Percentiles rank a stretch among this genome's conserved stretches.
These are phyloP conservation scores for Thielaviopsis populi DNA, from an alignment of 2,329 filamentous ascomycete genomes.

Conservation along the genomic window DNA sequence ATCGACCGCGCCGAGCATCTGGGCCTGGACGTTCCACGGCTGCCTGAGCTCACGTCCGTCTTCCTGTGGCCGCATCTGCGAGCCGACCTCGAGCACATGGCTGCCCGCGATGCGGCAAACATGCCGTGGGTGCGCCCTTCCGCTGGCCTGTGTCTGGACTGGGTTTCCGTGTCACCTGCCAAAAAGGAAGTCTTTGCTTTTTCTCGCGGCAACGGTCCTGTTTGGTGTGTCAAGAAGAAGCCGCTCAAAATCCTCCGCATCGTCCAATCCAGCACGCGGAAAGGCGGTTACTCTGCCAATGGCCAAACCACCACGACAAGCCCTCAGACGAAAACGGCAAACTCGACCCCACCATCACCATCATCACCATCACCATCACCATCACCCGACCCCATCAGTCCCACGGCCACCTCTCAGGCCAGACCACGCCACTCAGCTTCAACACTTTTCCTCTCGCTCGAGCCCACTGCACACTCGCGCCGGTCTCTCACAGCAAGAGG, in stretches of 20 bases:
- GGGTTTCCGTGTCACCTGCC: background rate
- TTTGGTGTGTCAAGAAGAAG: background rate
- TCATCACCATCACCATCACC: too few relatives aligned
- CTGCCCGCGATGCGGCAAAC: background rate
- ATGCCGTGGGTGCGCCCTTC: background rate
- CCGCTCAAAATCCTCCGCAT: background rate
- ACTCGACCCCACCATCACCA: background rate
- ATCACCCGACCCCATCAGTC: background rate
- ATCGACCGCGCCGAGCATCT: background rate
- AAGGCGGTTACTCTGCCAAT: background rate
- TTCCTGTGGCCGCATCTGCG: background rate
- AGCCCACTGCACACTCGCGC: background rate
- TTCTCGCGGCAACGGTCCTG: background rate
- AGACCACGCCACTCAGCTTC: background rate
- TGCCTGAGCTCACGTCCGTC: background rate
- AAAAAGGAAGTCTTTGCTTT: background rate
- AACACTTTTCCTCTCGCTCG: background rate
- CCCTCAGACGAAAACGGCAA: background rate
- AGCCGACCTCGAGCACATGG: background rate
- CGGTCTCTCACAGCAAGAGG: background rate
- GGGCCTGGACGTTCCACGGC: background rate
- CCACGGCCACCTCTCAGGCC: background rate
- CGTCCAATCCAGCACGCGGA: background rate
- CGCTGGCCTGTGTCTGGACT: background rate
- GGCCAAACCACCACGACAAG: background rate